These are phyloP conservation scores for Barnettozyma sucrosica DNA, from an alignment of 805 yeast genomes.

Conservation along the genomic window DNA sequence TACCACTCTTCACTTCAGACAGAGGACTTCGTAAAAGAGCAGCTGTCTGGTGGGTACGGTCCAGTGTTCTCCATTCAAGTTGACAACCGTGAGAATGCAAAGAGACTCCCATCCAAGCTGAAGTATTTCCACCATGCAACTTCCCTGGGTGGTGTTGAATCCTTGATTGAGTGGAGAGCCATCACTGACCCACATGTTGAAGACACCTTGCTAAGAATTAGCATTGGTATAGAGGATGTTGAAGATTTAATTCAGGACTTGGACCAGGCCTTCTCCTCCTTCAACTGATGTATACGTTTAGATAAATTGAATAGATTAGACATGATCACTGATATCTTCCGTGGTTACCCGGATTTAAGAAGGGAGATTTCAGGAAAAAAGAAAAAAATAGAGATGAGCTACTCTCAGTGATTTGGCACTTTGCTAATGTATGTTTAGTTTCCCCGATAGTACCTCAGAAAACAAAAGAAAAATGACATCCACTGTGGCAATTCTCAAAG, in stretches of 20 bases:
- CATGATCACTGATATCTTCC: too few relatives aligned
- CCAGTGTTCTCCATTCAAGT: conserved; percentile 74
- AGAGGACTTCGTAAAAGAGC: conserved; percentile 60
- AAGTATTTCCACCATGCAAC: conserved; percentile 85
- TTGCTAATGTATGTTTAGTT: too few relatives aligned
- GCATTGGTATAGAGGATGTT: conserved; percentile 74
- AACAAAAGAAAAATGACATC: background rate
- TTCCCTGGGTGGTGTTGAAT: conserved; percentile 88
- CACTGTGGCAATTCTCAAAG: conserved; percentile 3
- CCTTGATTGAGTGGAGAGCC: conserved; percentile 87
- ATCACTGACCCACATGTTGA: conserved; percentile 56
- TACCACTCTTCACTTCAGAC: conserved; percentile 74
- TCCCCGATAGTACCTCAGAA: too few relatives aligned
- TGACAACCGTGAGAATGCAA: conserved; percentile 28
- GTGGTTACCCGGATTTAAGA: too few relatives aligned
- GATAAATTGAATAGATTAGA: background rate
- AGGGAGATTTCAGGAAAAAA: too few relatives aligned
- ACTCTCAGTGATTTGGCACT: too few relatives aligned
- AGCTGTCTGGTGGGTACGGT: conserved; percentile 57
- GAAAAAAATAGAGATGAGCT: too few relatives aligned
- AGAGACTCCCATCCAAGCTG: conserved; percentile 54
- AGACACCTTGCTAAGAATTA: conserved; percentile 59
- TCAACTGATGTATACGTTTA: background rate
- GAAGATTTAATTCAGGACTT: conserved; percentile 75
- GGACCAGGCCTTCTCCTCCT: conserved; percentile 42